Conservation (phyloP, 2,329 filamentous ascomycete species). For the Ophiocordyceps camponoti-rufipedis region DNA sequence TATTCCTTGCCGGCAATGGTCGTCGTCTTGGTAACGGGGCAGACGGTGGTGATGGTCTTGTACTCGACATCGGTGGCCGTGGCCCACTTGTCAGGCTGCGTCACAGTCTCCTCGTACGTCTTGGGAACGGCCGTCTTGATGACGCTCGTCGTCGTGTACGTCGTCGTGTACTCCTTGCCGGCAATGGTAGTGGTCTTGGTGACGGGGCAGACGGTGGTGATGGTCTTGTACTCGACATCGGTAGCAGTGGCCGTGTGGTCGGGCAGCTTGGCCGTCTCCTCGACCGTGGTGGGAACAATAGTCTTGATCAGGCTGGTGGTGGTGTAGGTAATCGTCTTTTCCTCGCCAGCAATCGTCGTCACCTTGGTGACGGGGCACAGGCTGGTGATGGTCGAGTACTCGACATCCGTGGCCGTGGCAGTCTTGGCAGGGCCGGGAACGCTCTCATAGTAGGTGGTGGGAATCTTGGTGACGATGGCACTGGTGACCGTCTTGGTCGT, state of each 20-base stretch:
- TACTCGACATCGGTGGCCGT: conserved; percentile 15
- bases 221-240: conserved; percentile 17
- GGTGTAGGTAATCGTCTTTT: conserved; percentile 7
- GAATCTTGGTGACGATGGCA: conserved; percentile 11
- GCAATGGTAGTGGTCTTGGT: conserved; percentile 15
- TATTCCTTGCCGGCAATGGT: conserved; percentile 8
- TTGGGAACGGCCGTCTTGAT: conserved; percentile 11
- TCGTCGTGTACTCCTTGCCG: conserved; percentile 6
- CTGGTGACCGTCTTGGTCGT: conserved; percentile 9
- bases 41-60: conserved; percentile 22
- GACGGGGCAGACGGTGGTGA: conserved; percentile 24
- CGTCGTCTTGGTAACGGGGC: conserved; percentile 19
- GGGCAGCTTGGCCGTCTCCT: conserved; percentile 13
- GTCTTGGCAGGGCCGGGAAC: conserved; percentile 10
- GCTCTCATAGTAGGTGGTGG: conserved; percentile 13
- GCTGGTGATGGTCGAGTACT: conserved; percentile 21
- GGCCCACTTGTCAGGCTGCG: conserved; percentile 14
- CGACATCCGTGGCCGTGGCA: conserved; percentile 14
- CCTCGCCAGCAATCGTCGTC: conserved; percentile 10
- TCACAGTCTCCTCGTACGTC: conserved; percentile 11
- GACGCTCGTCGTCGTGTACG: conserved; percentile 8
- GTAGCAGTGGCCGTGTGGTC: conserved; percentile 14
- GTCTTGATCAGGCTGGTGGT: conserved; percentile 9
- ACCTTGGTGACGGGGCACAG: conserved; percentile 21
- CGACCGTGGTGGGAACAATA: conserved; percentile 10